phyloP scores from a whole-genome alignment of 2,329 filamentous ascomycete species.

The Stromatinia cepivora region DNA sequence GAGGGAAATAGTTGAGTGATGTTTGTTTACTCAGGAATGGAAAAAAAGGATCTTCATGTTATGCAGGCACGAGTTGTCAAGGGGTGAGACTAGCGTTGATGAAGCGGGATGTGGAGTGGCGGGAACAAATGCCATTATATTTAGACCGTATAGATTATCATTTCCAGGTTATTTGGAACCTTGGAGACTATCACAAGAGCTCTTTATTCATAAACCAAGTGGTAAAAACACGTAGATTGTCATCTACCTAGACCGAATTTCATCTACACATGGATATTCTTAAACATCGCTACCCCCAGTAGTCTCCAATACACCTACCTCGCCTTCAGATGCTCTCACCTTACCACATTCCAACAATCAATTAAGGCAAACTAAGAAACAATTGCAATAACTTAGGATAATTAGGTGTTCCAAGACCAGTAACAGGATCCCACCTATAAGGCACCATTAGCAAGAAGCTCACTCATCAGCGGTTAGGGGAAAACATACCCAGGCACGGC shows the following conservation, averaged over 20 bases:
- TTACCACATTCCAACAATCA: not conserved
- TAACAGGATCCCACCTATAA: slow-evolving; percentile 40
- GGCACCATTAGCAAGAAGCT: not conserved
- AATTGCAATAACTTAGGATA: slow-evolving; percentile 32
- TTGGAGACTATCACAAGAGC: too few relatives aligned
- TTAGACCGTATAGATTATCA: not conserved
- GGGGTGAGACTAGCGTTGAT: not conserved
- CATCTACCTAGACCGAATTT: too few relatives aligned
- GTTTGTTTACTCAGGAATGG: too few relatives aligned
- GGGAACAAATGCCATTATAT: not conserved
- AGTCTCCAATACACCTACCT: not conserved
- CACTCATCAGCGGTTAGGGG: not conserved
- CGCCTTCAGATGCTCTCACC: not conserved
- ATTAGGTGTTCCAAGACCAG: slow-evolving; percentile 40
- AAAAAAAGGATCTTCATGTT: not conserved
- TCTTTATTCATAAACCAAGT: too few relatives aligned
- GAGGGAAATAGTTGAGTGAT: not conserved
- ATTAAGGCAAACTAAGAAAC: slow-evolving; percentile 31
- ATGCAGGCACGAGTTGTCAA: not conserved
- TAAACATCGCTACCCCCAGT: too few relatives aligned
- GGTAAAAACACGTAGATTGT: too few relatives aligned
- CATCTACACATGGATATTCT: not conserved
- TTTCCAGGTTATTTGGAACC: not conserved
- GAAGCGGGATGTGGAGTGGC: not conserved
- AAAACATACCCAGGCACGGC: slow-evolving; percentile 35